phyloP scores from a whole-genome alignment of 108 stramenopile genomes.

The Nitzschia sp. region DNA sequence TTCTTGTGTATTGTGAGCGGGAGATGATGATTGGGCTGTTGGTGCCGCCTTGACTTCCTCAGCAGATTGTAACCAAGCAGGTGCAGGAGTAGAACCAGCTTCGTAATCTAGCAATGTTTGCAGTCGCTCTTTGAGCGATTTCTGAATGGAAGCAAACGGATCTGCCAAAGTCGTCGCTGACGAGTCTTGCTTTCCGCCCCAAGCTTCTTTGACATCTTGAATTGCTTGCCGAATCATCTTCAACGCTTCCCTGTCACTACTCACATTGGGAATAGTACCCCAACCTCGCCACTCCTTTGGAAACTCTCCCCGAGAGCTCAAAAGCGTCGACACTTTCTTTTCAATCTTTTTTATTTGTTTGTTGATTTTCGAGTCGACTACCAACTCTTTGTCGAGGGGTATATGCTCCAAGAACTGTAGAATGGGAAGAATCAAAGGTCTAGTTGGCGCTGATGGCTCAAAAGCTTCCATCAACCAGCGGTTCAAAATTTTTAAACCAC shows the following conservation, averaged over 20 bases:
- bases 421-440: conserved; percentile 43
- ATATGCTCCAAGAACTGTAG: conserved; percentile 40
- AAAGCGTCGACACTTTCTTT: conserved; percentile 40
- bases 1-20: conserved; percentile 25
- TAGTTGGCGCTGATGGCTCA: conserved; percentile 16
- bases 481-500: conserved; percentile 49
- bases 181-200: conserved; percentile 35
- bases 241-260: conserved; percentile 16
- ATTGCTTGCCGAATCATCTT: conserved; percentile 29
- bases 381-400: conserved; percentile 49
- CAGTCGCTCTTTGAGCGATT: conserved; percentile 22
- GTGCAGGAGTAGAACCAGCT: conserved; percentile 23
- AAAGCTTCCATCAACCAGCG: conserved; percentile 53
- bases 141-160: conserved; percentile 35
- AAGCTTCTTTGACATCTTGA: conserved; percentile 39
- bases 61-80: conserved; percentile 37
- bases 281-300: conserved; percentile 17
- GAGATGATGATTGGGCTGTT: not conserved
- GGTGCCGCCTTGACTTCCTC: conserved; percentile 1
- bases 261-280: conserved; percentile 7
- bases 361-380: conserved; percentile 59
- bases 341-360: conserved; percentile 45
- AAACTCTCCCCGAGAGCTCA: not conserved
- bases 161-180: conserved; percentile 17
- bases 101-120: conserved; percentile 24